Percentiles rank a stretch among this genome's conserved stretches.
Conservation (phyloP, 345 rosid genomes). For the Linum tenue region DNA sequence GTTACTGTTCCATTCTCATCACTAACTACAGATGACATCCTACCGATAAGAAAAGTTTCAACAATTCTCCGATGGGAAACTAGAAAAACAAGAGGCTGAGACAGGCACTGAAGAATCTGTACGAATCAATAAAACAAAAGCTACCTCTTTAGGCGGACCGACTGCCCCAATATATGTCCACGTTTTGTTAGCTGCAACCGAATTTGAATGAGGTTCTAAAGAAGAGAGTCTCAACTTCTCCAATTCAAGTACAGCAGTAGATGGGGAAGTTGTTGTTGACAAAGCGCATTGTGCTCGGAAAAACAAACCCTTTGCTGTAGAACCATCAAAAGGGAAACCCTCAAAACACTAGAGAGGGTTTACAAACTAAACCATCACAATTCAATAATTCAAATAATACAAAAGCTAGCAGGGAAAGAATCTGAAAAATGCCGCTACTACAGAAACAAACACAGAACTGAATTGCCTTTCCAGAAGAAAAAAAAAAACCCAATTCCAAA, state of each 20-base stretch:
- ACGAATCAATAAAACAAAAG: not conserved
- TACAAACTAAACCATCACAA: not conserved
- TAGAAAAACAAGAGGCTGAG: too few relatives aligned
- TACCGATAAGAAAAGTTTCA: too few relatives aligned
- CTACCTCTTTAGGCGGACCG: constrained; percentile 58
- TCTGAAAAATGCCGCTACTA: not conserved
- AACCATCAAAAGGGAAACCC: not conserved
- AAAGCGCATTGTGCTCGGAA: constrained; percentile 60
- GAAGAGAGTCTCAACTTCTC: constrained; percentile 75
- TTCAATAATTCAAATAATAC: constrained; percentile 1
- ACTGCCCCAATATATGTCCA: constrained; percentile 54
- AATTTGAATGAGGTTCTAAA: constrained; percentile 45
- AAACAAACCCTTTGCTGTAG: constrained; percentile 51
- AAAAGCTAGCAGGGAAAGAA: not conserved
- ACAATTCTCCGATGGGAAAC: too few relatives aligned
- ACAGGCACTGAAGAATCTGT: not conserved
- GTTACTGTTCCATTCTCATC: too few relatives aligned
- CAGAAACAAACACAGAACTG: not conserved
- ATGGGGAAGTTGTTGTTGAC: constrained; percentile 46
- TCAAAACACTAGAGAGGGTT: not conserved
- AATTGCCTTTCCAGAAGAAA: not conserved
- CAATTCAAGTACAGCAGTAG: constrained; percentile 49
- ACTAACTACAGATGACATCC: too few relatives aligned
- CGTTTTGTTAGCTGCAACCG: constrained; percentile 36
- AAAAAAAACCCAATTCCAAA: constrained; percentile 1